These are phyloP conservation scores for Pichia norvegensis DNA, from an alignment of 1,139 yeast species.

Conservation along the genomic window DNA sequence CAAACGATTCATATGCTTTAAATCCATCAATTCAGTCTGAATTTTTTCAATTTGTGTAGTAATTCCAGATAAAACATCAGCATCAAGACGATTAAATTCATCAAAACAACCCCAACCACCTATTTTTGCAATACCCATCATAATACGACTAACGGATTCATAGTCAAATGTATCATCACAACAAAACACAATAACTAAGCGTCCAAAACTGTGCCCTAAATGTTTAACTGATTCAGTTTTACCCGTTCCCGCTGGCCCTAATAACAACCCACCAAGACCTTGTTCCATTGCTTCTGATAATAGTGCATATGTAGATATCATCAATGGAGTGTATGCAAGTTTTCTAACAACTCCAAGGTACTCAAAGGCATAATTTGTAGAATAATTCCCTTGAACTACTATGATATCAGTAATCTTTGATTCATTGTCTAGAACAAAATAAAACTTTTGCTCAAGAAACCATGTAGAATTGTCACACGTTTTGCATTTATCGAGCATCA, in stretches of 20 bases:
- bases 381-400: conserved; percentile 47
- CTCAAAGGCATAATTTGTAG: conserved; percentile 67
- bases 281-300: conserved; percentile 72
- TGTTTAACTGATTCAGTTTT: conserved; percentile 90
- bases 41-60: conserved; percentile 75
- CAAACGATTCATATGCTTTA: conserved; percentile 34
- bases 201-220: conserved; percentile 71
- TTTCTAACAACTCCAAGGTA: conserved; percentile 72
- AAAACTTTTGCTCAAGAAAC: conserved; percentile 50
- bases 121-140: conserved; percentile 74
- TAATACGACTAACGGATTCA: conserved; percentile 68
- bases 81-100: conserved; percentile 80
- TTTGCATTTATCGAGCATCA: conserved; percentile 22
- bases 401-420: conserved; percentile 33
- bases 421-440: conserved; percentile 29
- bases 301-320: conserved; percentile 56
- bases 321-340: conserved; percentile 70
- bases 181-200: conserved; percentile 76
- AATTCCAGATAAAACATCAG: conserved; percentile 70
- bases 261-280: conserved; percentile 80
- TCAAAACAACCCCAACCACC: conserved; percentile 98
- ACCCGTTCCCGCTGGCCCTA: conserved; percentile 98
- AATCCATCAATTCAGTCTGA: conserved; percentile 41
- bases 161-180: conserved; percentile 89
- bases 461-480: conserved; percentile 33